Percentiles rank a stretch among this genome's conserved stretches.
phyloP scores from a whole-genome alignment of 306 rosid species.

The Cicer judaicum region DNA sequence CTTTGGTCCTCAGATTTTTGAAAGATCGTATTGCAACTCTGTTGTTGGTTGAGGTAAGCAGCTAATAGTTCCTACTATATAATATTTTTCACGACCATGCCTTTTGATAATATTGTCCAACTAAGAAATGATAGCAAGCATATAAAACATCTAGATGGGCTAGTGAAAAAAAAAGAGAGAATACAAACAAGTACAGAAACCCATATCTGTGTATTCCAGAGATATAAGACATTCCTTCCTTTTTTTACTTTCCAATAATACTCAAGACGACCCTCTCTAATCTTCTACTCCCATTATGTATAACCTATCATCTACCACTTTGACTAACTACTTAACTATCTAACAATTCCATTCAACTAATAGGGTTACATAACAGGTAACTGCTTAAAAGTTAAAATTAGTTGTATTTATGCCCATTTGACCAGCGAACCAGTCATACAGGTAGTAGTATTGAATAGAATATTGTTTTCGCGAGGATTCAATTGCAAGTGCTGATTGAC shows the following conservation, averaged over 20 bases:
- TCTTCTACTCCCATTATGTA: neutral
- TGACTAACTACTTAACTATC: neutral
- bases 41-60: slow-evolving; percentile 80
- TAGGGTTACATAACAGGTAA: neutral
- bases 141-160: slow-evolving; percentile 1
- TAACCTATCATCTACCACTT: neutral
- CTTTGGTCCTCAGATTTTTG: slow-evolving; percentile 81
- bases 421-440: neutral
- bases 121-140: neutral
- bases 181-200: neutral
- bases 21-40: slow-evolving; percentile 87
- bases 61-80: slow-evolving; percentile 27
- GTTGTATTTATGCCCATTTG: neutral
- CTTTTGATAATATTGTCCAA: slow-evolving; percentile 16
- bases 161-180: neutral
- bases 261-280: neutral
- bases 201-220: neutral
- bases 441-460: neutral
- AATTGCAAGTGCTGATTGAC: neutral
- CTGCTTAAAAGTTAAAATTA: slow-evolving; percentile 21
- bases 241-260: neutral
- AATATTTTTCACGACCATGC: slow-evolving; percentile 33
- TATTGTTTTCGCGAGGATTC: neutral
- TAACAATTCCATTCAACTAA: neutral
- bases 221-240: neutral